phyloP scores from a whole-genome alignment of 192 early-diverging fungal species.

The Coemansia sp. region DNA sequence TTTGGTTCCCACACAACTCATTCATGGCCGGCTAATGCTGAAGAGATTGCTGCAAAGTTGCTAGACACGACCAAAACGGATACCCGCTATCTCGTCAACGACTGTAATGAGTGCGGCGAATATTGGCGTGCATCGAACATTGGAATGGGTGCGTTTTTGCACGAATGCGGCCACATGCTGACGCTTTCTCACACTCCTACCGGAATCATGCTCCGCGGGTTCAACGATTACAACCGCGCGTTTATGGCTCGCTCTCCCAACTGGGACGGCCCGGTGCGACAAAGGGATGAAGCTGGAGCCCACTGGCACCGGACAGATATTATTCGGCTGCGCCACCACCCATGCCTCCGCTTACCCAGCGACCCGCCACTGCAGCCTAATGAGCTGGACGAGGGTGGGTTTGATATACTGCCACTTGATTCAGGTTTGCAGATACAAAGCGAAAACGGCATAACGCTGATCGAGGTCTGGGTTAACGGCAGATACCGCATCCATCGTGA shows the following conservation, averaged over 20 bases:
- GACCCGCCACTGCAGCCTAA: slow-evolving; percentile 39
- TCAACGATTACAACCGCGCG: slow-evolving; percentile 67
- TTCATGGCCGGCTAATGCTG: slow-evolving; percentile 64
- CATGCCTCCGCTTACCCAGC: slow-evolving; percentile 61
- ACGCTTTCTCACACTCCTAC: slow-evolving; percentile 62
- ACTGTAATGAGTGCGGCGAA: slow-evolving; percentile 61
- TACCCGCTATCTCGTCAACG: slow-evolving; percentile 62
- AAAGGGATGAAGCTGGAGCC: slow-evolving; percentile 61
- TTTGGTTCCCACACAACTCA: slow-evolving; percentile 71
- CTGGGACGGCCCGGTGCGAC: slow-evolving; percentile 50
- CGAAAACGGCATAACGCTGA: slow-evolving; percentile 59
- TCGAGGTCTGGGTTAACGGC: slow-evolving; percentile 61
- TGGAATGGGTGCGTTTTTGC: slow-evolving; percentile 74
- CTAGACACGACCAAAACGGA: slow-evolving; percentile 62
- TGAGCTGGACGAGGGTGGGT: slow-evolving; percentile 20
- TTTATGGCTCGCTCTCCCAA: slow-evolving; percentile 65
- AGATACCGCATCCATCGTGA: slow-evolving; percentile 58
- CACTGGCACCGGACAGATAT: slow-evolving; percentile 70
- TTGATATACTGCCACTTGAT: slow-evolving; percentile 35
- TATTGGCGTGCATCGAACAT: slow-evolving; percentile 67
- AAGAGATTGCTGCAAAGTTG: slow-evolving; percentile 62
- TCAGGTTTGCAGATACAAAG: slow-evolving; percentile 38
- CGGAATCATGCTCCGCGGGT: slow-evolving; percentile 68
- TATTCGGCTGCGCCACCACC: slow-evolving; percentile 62
- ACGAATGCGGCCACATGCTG: slow-evolving; percentile 70